phyloP scores from a whole-genome alignment of 441 rosid species.

The Erodium chrysanthum region DNA sequence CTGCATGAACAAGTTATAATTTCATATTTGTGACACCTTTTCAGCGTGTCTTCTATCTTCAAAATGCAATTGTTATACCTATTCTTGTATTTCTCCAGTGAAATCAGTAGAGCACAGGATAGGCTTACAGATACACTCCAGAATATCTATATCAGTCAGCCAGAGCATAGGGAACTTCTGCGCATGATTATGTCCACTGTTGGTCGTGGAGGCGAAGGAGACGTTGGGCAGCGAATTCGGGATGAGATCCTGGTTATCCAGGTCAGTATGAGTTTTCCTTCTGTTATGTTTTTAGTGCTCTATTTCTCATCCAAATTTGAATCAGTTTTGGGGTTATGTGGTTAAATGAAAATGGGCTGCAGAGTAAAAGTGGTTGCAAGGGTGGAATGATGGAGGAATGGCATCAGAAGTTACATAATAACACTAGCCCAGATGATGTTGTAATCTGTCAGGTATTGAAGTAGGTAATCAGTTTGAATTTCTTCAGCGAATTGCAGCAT shows the following conservation, averaged over 20 bases:
- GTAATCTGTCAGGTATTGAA: slow-evolving; percentile 81
- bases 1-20: too few species aligned
- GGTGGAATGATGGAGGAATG: slow-evolving; percentile 99
- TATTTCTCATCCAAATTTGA: slow-evolving; percentile 6
- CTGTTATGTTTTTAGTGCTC: slow-evolving; percentile 11
- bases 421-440: slow-evolving; percentile 98
- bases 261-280: slow-evolving; percentile 34
- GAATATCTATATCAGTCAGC: slow-evolving; percentile 42
- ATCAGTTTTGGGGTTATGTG: slow-evolving; percentile 17
- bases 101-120: slow-evolving; percentile 92
- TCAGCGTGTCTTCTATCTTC: slow-evolving; percentile 1
- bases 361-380: slow-evolving; percentile 90
- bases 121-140: slow-evolving; percentile 79
- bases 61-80: background rate
- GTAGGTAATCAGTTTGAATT: slow-evolving; percentile 16
- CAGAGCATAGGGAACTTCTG: slow-evolving; percentile 62
- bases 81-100: slow-evolving; percentile 38
- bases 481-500: slow-evolving; percentile 13
- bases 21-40: background rate
- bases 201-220: slow-evolving; percentile 99
- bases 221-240: slow-evolving; percentile 94
- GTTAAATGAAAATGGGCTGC: slow-evolving; percentile 24
- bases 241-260: slow-evolving; percentile 95
- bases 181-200: slow-evolving; percentile 89
- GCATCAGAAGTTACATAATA: slow-evolving; percentile 98